These are phyloP conservation scores for Magnolia kwangsiensis DNA, from an alignment of 164 flowering plant genomes.

Conservation along the genomic window DNA sequence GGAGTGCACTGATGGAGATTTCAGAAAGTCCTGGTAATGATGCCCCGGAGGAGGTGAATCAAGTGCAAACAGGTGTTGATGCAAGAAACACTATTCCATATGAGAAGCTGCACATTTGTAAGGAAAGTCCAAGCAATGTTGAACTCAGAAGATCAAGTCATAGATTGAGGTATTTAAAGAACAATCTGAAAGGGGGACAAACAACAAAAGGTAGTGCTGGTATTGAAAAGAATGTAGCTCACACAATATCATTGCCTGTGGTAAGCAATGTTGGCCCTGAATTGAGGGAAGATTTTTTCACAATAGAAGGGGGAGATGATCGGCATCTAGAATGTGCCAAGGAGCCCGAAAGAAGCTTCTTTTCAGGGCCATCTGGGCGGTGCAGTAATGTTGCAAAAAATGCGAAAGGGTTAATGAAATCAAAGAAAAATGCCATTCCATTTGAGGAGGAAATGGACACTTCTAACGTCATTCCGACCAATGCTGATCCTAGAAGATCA, in stretches of 20 bases:
- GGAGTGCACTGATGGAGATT: neutral
- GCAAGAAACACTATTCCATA: neutral
- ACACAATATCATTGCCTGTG: too few relatives aligned
- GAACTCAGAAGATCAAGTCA: neutral
- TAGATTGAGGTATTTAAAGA: neutral
- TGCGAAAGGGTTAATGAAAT: neutral
- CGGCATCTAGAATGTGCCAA: neutral
- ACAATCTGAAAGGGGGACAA: neutral
- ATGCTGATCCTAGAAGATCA: neutral
- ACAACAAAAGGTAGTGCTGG: too few relatives aligned
- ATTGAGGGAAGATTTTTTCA: neutral
- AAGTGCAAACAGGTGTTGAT: neutral
- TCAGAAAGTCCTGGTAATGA: neutral
- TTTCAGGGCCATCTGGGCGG: neutral
- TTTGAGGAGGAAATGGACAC: neutral
- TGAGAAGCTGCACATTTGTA: neutral
- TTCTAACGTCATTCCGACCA: neutral
- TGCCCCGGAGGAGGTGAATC: neutral
- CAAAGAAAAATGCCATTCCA: neutral
- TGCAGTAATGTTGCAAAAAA: neutral
- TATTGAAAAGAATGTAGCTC: too few relatives aligned
- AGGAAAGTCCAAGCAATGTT: neutral
- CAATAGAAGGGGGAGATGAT: neutral
- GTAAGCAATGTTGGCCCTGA: neutral
- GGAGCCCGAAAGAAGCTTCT: neutral